These are phyloP conservation scores for Gnomoniopsis sp. DNA, from an alignment of 2,329 filamentous ascomycete species.

Conservation along the genomic window DNA sequence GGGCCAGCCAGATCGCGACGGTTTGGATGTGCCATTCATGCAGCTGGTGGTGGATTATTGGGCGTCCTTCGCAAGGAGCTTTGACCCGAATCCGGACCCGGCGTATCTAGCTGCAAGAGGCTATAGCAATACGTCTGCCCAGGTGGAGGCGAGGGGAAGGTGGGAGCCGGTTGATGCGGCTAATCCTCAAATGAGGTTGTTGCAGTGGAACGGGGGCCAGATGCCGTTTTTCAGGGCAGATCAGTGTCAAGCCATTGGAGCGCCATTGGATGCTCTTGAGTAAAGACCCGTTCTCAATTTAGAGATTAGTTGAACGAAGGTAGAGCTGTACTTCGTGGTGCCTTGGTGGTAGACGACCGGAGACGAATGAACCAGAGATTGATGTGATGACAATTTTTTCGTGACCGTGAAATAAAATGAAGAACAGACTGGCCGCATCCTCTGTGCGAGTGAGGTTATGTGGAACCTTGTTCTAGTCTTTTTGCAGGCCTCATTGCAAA, in stretches of 20 bases:
- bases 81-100: constrained; percentile 29
- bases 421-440: too few species aligned
- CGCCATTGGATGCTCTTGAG: constrained; percentile 20
- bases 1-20: constrained; percentile 33
- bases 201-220: constrained; percentile 27
- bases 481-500: too few species aligned
- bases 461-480: too few species aligned
- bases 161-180: constrained; percentile 26
- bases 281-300: not conserved
- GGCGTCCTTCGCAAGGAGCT: constrained; percentile 30
- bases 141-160: constrained; percentile 23
- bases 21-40: constrained; percentile 31
- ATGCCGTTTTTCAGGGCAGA: constrained; percentile 21
- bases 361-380: too few species aligned
- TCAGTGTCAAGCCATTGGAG: constrained; percentile 22
- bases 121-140: constrained; percentile 26
- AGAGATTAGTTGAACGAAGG: not conserved
- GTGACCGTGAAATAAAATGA: too few species aligned
- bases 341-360: too few species aligned
- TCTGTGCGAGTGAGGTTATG: too few species aligned
- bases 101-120: constrained; percentile 25
- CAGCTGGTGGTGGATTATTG: constrained; percentile 33
- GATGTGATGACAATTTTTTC: too few species aligned
- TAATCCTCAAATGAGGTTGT: constrained; percentile 21
- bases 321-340: not conserved